A percentile compares a stretch with the other conserved stretches of the same genome.
phyloP scores from a whole-genome alignment of 129 eudicot genomes.

The Pseudognaphalium luteoalbum region DNA sequence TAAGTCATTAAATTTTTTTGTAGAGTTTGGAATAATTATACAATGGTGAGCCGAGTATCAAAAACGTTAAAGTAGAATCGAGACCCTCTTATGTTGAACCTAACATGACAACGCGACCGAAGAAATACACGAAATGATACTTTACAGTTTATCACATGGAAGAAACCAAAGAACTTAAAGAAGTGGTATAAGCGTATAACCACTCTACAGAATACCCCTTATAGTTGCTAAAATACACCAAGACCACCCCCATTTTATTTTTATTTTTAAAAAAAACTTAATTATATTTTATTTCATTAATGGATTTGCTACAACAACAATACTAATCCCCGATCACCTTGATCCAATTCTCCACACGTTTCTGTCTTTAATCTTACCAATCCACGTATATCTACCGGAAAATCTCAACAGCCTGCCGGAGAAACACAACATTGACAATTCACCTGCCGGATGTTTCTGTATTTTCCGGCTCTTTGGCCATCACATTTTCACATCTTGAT shows the following conservation, averaged over 20 bases:
- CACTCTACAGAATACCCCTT: neutral
- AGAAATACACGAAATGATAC: too few species aligned
- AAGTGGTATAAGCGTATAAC: neutral
- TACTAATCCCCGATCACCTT: conserved; percentile 12
- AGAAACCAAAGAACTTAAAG: neutral
- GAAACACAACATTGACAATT: conserved; percentile 1
- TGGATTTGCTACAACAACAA: conserved; percentile 4
- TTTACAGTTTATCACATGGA: too few species aligned
- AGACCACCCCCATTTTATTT: conserved; percentile 17
- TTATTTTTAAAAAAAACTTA: neutral
- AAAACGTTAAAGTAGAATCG: neutral
- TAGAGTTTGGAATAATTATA: too few species aligned
- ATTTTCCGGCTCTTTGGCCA: neutral
- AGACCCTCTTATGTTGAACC: neutral
- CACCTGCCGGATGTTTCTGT: neutral
- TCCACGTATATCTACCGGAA: conserved; percentile 12
- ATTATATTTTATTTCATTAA: neutral
- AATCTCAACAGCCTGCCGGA: conserved; percentile 4
- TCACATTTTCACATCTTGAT: neutral
- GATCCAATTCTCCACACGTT: neutral
- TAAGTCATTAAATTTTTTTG: too few species aligned
- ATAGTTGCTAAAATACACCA: conserved; percentile 19
- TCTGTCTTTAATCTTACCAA: neutral
- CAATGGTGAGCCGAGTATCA: too few species aligned
- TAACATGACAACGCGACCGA: too few species aligned